phyloP scores from a whole-genome alignment of 1,139 yeast species.

The Debaryomyces sp. region DNA sequence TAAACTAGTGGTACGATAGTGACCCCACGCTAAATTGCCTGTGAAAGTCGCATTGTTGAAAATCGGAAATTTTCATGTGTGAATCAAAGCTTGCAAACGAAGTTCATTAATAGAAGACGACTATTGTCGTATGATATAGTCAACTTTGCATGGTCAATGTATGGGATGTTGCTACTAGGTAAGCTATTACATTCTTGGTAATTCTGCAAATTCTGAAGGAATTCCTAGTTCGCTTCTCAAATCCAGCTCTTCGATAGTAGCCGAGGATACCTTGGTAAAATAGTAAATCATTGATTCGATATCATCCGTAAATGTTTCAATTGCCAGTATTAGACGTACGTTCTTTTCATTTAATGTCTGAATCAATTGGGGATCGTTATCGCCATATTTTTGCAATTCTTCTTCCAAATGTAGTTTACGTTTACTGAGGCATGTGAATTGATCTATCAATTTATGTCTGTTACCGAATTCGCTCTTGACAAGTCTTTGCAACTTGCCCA shows the following conservation, averaged over 20 bases:
- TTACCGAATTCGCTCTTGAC: constrained; percentile 8
- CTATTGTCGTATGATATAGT: neutral
- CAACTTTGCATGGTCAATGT: neutral
- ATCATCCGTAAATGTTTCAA: constrained; percentile 18
- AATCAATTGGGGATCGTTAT: constrained; percentile 8
- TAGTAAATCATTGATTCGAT: constrained; percentile 16
- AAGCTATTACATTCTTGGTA: constrained; percentile 3
- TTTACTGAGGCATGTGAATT: constrained; percentile 2
- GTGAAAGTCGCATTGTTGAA: neutral
- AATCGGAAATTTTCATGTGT: neutral
- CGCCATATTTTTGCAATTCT: constrained; percentile 4
- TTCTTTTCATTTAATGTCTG: constrained; percentile 6
- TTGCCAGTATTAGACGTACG: constrained; percentile 8
- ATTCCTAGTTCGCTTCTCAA: constrained; percentile 17
- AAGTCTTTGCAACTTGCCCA: constrained; percentile 8
- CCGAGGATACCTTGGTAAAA: constrained; percentile 13
- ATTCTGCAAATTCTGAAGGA: constrained; percentile 18
- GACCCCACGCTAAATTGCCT: neutral
- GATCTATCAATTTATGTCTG: constrained; percentile 5
- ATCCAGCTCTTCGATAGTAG: constrained; percentile 9
- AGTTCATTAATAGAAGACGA: neutral
- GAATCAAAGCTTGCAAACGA: neutral
- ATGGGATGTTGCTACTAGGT: neutral
- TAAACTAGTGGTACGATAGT: neutral
- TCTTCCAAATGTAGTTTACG: constrained; percentile 2